These are phyloP conservation scores for Hordeum marinum DNA, from an alignment of 176 grass and related monocot genomes.

Conservation along the genomic window DNA sequence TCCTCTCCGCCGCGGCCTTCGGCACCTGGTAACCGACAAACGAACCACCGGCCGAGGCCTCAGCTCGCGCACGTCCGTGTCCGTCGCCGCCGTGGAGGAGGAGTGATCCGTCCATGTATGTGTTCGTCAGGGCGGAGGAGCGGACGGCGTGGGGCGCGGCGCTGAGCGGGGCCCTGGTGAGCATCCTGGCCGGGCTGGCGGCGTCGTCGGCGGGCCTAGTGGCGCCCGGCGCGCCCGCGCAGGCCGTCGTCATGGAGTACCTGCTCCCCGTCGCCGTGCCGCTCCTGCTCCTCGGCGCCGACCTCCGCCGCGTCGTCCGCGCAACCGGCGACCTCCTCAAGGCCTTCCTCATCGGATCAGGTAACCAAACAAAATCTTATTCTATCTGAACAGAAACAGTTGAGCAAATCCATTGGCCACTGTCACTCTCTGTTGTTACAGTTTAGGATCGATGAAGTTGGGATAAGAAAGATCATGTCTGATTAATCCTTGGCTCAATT, in stretches of 20 bases:
- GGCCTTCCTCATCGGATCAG: slow-evolving; percentile 72
- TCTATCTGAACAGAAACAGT: background rate
- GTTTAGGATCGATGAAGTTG: background rate
- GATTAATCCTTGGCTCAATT: background rate
- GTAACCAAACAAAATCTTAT: background rate
- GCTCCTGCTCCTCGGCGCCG: slow-evolving; percentile 79
- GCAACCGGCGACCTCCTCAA: slow-evolving; percentile 71
- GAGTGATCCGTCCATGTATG: background rate
- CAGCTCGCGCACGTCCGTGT: background rate
- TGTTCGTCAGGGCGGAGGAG: slow-evolving; percentile 35
- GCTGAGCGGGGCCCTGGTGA: slow-evolving; percentile 73
- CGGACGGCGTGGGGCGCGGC: slow-evolving; percentile 58
- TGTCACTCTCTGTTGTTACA: background rate
- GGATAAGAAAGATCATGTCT: background rate
- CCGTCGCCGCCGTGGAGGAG: background rate
- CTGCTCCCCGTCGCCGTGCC: slow-evolving; percentile 67
- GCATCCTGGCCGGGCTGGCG: slow-evolving; percentile 61
- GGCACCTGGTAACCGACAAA: slow-evolving; percentile 50
- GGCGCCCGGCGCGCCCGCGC: slow-evolving; percentile 57
- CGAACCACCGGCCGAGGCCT: background rate
- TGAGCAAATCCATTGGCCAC: background rate
- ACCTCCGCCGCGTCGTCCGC: slow-evolving; percentile 72
- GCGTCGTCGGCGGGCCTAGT: slow-evolving; percentile 51
- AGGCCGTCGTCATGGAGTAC: slow-evolving; percentile 67
- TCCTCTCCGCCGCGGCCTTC: slow-evolving; percentile 81